Percentiles rank a stretch among this genome's conserved stretches.
Conservation (phyloP, 148 eudicot genomes). For the Cornus suecica region DNA sequence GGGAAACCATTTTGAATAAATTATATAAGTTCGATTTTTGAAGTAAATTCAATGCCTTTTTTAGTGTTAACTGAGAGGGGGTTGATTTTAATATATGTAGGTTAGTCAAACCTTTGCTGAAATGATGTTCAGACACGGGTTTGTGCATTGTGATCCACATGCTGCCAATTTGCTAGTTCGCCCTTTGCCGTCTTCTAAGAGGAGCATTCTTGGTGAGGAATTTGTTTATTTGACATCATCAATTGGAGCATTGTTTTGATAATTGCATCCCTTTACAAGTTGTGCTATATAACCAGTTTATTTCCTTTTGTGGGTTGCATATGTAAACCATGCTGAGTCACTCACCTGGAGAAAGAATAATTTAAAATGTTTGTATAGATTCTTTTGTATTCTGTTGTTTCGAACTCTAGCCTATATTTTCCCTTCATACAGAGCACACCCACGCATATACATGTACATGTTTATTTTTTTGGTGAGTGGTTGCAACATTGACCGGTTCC, state of each 20-base stretch:
- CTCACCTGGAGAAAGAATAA: background rate
- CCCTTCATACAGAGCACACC: background rate
- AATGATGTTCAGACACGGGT: slow-evolving; percentile 97
- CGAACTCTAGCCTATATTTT: background rate
- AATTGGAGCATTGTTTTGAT: background rate
- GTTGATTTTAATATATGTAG: slow-evolving; percentile 35
- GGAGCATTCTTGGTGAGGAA: slow-evolving; percentile 62
- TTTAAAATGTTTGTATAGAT: background rate
- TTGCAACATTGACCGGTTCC: background rate
- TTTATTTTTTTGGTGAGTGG: background rate
- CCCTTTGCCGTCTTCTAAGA: slow-evolving; percentile 60
- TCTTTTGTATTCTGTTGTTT: background rate
- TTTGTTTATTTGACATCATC: slow-evolving; percentile 11
- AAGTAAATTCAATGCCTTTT: background rate
- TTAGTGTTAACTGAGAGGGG: background rate
- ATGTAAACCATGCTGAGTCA: background rate
- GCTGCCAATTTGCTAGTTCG: slow-evolving; percentile 92
- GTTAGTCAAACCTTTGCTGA: slow-evolving; percentile 90
- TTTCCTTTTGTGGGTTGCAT: background rate
- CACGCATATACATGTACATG: too few species aligned
- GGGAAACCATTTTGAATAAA: background rate
- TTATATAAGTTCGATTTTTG: background rate
- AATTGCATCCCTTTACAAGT: background rate
- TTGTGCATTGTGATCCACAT: slow-evolving; percentile 99
- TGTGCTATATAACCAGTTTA: background rate